These are phyloP conservation scores for Heterobasidion annosum DNA, from an alignment of 1,284 basidiomycete genomes.

Conservation along the genomic window DNA sequence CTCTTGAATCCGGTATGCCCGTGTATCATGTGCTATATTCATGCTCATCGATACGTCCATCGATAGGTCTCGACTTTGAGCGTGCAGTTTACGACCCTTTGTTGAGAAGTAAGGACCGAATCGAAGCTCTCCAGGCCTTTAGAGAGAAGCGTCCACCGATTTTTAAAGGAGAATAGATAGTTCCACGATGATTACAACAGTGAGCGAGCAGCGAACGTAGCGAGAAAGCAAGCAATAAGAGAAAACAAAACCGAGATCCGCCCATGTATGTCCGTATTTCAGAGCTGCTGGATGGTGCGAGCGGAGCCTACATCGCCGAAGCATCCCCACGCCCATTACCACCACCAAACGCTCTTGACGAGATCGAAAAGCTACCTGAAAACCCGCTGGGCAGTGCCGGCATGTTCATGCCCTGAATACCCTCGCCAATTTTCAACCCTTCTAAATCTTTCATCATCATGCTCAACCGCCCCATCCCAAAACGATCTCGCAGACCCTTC, in stretches of 20 bases:
- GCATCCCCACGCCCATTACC: neutral
- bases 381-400: slow-evolving; percentile 42
- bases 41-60: neutral
- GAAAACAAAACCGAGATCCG: neutral
- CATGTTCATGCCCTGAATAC: slow-evolving; percentile 26
- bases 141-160: slow-evolving; percentile 79
- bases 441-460: slow-evolving; percentile 82
- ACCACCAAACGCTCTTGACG: slow-evolving; percentile 20
- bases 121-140: slow-evolving; percentile 85
- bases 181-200: neutral
- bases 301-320: neutral
- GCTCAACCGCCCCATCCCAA: slow-evolving; percentile 60
- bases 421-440: slow-evolving; percentile 51
- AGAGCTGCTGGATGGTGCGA: no score
- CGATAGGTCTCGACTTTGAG: slow-evolving; percentile 78
- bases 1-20: slow-evolving; percentile 61
- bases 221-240: neutral
- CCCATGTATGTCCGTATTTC: no score
- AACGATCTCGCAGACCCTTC: slow-evolving; percentile 56
- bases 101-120: slow-evolving; percentile 70
- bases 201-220: neutral
- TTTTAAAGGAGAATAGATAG: slow-evolving; percentile 69
- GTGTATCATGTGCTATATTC: neutral
- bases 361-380: slow-evolving; percentile 39
- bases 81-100: slow-evolving; percentile 80